These are phyloP conservation scores for Fusarium caatingaense DNA, from an alignment of 2,329 filamentous ascomycete species.

Conservation along the genomic window DNA sequence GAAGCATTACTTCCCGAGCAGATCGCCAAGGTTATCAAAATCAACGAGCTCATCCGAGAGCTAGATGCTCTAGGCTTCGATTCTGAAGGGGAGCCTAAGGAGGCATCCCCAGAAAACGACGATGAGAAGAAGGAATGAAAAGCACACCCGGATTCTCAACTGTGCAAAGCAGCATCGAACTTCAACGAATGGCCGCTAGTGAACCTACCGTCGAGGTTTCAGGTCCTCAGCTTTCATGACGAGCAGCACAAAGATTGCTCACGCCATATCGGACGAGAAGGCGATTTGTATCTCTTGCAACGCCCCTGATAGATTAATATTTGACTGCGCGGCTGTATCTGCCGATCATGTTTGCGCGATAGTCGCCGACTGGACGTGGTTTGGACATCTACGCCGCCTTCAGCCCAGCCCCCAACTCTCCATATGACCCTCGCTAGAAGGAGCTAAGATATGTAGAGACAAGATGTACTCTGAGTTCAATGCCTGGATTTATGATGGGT, in stretches of 20 bases:
- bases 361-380: neutral
- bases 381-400: neutral
- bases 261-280: neutral
- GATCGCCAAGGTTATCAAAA: constrained; percentile 97
- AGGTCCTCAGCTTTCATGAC: neutral
- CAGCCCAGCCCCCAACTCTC: neutral
- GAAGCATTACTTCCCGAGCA: constrained; percentile 89
- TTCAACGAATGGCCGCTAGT: neutral
- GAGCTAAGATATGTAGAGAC: neutral
- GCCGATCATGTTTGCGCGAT: neutral
- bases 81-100: constrained; percentile 73
- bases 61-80: constrained; percentile 88
- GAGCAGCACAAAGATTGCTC: neutral
- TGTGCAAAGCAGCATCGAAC: neutral
- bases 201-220: neutral
- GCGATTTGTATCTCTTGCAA: neutral
- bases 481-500: neutral
- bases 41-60: constrained; percentile 91
- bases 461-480: neutral
- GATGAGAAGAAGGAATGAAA: constrained; percentile 43
- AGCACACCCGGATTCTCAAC: neutral
- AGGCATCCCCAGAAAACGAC: constrained; percentile 15
- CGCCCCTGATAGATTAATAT: neutral
- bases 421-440: neutral
- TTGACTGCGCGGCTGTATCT: neutral